Evolutionary conservation across 2,329 filamentous ascomycete genomes (phyloP).

Genomic region (Cylindrodendrum hubeiense): DNA sequence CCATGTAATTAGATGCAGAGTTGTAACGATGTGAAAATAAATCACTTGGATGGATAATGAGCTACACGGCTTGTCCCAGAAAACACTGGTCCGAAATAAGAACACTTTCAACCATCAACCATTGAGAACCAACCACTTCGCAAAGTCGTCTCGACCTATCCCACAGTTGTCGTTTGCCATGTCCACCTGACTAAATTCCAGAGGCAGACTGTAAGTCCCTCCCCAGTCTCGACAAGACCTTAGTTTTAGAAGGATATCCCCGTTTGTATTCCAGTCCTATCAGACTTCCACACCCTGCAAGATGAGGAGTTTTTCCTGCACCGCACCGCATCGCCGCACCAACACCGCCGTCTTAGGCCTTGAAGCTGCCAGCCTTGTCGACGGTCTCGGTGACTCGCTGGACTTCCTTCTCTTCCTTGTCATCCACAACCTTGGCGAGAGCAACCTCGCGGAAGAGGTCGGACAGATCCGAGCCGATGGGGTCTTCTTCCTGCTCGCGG

Average conservation of each 20-base stretch:
- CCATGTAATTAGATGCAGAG: slow-evolving; percentile 13
- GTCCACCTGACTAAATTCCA: slow-evolving; percentile 16
- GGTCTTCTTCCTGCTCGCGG: slow-evolving; percentile 90
- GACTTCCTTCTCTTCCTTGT: slow-evolving; percentile 81
- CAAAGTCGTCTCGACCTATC: slow-evolving; percentile 13
- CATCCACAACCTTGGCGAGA: slow-evolving; percentile 88
- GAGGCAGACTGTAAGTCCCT: neutral
- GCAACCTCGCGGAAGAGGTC: slow-evolving; percentile 90
- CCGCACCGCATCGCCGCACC: neutral
- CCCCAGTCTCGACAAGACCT: slow-evolving; percentile 7
- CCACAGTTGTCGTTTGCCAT: slow-evolving; percentile 6
- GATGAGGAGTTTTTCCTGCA: neutral
- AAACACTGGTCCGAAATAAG: slow-evolving; percentile 11
- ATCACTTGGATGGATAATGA: slow-evolving; percentile 12
- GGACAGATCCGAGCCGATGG: slow-evolving; percentile 74
- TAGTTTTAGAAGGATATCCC: slow-evolving; percentile 18
- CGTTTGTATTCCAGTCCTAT: neutral
- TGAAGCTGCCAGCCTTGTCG: slow-evolving; percentile 52
- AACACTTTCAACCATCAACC: slow-evolving; percentile 19
- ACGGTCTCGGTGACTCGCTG: slow-evolving; percentile 74
- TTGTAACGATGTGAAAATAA: slow-evolving; percentile 11
- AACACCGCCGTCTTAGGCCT: slow-evolving; percentile 24
- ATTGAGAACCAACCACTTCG: slow-evolving; percentile 12
- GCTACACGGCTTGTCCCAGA: slow-evolving; percentile 9
- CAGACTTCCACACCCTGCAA: slow-evolving; percentile 7